A percentile compares a stretch with the other conserved stretches of the same genome.
Evolutionary conservation across 2,329 filamentous ascomycete species (phyloP).

Genomic region (Didymella sp.): DNA sequence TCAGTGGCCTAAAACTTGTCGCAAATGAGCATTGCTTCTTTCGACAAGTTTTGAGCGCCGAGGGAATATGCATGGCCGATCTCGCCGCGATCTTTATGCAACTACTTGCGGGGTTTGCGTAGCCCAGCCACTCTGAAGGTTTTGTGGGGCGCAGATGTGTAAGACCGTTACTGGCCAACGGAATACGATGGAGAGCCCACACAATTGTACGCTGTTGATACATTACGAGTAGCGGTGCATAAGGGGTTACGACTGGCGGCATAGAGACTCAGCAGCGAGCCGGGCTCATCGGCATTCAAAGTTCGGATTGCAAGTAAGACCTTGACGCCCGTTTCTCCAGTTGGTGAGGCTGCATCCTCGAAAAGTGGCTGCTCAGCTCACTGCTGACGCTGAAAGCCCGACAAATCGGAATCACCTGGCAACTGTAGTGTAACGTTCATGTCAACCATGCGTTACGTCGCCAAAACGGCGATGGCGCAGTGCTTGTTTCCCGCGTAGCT

Average conservation of each 20-base stretch:
- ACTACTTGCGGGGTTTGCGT: not conserved
- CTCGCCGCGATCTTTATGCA: slow-evolving; percentile 4
- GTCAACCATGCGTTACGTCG: slow-evolving; percentile 18
- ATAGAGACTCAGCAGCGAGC: not conserved
- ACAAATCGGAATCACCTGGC: not conserved
- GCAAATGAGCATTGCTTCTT: slow-evolving; percentile 18
- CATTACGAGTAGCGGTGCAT: slow-evolving; percentile 21
- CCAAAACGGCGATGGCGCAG: slow-evolving; percentile 14
- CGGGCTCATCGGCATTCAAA: not conserved
- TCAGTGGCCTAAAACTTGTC: slow-evolving; percentile 27
- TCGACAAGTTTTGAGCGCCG: slow-evolving; percentile 4
- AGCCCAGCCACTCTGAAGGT: not conserved
- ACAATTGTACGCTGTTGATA: not conserved
- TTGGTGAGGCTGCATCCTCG: not conserved
- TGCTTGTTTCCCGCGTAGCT: slow-evolving; percentile 28
- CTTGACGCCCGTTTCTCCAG: not conserved
- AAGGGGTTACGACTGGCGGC: not conserved
- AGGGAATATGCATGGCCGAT: not conserved
- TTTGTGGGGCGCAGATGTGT: slow-evolving; percentile 3
- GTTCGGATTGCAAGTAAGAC: not conserved
- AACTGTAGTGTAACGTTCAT: slow-evolving; percentile 24
- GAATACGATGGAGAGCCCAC: slow-evolving; percentile 15
- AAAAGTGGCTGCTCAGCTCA: slow-evolving; percentile 14
- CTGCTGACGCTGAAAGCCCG: not conserved
- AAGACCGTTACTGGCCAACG: slow-evolving; percentile 9